A percentile compares a stretch with the other conserved stretches of the same genome.
Evolutionary conservation across 768 basidiomycete species (phyloP).

Genomic region (Tulasnella sp.): DNA sequence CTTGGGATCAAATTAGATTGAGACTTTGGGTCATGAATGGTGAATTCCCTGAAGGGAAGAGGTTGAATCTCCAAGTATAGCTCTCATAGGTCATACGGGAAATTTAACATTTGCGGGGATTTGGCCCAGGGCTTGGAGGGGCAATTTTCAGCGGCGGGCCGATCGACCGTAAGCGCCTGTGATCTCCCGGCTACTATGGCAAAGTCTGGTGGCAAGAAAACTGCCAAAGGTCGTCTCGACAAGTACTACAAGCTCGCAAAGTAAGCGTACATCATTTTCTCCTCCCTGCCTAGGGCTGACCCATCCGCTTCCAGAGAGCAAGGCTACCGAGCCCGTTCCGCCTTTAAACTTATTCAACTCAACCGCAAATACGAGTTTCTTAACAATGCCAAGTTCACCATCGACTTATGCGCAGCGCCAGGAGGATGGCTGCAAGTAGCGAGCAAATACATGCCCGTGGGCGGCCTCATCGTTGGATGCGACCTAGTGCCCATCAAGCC

Average conservation of each 20-base stretch:
- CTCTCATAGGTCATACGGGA: no score
- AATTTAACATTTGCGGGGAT: no score
- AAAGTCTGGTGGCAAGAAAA: slow-evolving; percentile 77
- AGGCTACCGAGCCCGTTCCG: slow-evolving; percentile 98
- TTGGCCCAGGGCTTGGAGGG: neutral
- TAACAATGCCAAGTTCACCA: slow-evolving; percentile 79
- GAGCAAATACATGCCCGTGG: slow-evolving; percentile 91
- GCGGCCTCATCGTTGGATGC: slow-evolving; percentile 87
- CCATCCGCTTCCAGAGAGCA: slow-evolving; percentile 61
- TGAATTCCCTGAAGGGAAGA: no score
- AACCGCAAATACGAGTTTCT: slow-evolving; percentile 97
- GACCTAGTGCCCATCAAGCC: slow-evolving; percentile 95
- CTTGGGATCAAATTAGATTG: no score
- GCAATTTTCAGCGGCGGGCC: neutral
- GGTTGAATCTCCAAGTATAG: no score
- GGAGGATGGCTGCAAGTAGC: slow-evolving; percentile 99
- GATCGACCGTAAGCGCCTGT: neutral
- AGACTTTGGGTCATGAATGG: no score
- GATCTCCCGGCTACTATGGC: slow-evolving; percentile 37
- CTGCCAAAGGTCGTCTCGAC: slow-evolving; percentile 89
- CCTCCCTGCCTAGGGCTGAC: neutral
- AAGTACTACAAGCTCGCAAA: slow-evolving; percentile 97
- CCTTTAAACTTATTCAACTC: slow-evolving; percentile 96
- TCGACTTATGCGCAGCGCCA: slow-evolving; percentile 97
- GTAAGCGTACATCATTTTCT: slow-evolving; percentile 31